phyloP scores from a whole-genome alignment of 2,329 filamentous ascomycete genomes.

The Venturia asperata region DNA sequence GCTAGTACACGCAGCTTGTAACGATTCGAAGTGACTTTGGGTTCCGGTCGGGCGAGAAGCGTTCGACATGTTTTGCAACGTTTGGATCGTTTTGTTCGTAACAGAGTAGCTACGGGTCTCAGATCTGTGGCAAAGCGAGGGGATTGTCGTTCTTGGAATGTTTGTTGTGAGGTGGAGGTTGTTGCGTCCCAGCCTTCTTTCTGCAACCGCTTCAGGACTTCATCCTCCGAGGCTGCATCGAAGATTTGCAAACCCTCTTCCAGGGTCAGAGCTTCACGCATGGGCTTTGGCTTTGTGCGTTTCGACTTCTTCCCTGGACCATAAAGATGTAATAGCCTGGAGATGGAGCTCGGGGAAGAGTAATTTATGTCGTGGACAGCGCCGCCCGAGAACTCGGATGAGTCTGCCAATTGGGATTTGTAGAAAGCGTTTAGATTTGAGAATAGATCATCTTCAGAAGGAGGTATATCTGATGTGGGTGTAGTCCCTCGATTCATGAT shows the following conservation, averaged over 20 bases:
- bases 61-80: slow-evolving; percentile 88
- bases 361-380: slow-evolving; percentile 38
- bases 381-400: slow-evolving; percentile 35
- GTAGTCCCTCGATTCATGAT: background rate
- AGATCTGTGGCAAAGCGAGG: slow-evolving; percentile 65
- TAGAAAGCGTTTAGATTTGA: slow-evolving; percentile 72
- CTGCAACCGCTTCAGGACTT: slow-evolving; percentile 47
- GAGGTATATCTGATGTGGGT: background rate
- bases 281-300: slow-evolving; percentile 60
- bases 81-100: slow-evolving; percentile 89
- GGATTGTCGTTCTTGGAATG: slow-evolving; percentile 42
- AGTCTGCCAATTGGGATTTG: slow-evolving; percentile 64
- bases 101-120: slow-evolving; percentile 70
- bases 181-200: slow-evolving; percentile 63
- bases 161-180: slow-evolving; percentile 46
- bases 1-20: slow-evolving; percentile 92
- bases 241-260: slow-evolving; percentile 65
- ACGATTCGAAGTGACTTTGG: slow-evolving; percentile 78
- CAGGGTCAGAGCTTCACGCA: slow-evolving; percentile 68
- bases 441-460: slow-evolving; percentile 31
- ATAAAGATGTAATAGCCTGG: slow-evolving; percentile 88
- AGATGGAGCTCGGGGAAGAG: slow-evolving; percentile 71
- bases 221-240: slow-evolving; percentile 51
- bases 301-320: slow-evolving; percentile 47
- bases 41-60: slow-evolving; percentile 90